A percentile compares a stretch with the other conserved stretches of the same genome.
These are phyloP conservation scores for Kalaharituber pfeilii DNA, from an alignment of 2,329 filamentous ascomycete genomes.

Conservation along the genomic window DNA sequence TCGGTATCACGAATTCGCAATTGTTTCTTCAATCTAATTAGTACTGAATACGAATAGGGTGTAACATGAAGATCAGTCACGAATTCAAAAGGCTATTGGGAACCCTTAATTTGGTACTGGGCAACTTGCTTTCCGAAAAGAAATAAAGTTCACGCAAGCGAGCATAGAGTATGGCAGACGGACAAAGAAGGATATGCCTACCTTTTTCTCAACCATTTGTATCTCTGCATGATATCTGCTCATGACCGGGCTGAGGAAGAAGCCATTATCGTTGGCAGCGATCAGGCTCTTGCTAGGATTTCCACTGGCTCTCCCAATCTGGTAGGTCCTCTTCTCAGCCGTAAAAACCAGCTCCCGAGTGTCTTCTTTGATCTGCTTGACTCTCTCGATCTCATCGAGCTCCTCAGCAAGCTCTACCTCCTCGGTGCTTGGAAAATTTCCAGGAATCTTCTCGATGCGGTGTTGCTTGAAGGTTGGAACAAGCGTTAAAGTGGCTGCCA, in stretches of 20 bases:
- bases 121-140: too few species aligned
- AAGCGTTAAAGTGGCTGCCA: not conserved
- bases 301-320: constrained; percentile 34
- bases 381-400: not conserved
- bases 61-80: too few species aligned
- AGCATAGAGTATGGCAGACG: too few species aligned
- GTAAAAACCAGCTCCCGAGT: constrained; percentile 24
- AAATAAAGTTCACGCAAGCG: too few species aligned
- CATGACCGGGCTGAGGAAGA: constrained; percentile 55
- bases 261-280: constrained; percentile 39
- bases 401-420: not conserved
- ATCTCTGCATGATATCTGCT: constrained; percentile 47
- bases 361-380: not conserved
- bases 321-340: constrained; percentile 22
- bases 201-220: constrained; percentile 15
- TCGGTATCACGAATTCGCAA: constrained; percentile 38
- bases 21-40: constrained; percentile 19
- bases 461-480: not conserved
- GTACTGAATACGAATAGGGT: too few species aligned
- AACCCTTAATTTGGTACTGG: too few species aligned
- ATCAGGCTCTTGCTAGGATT: constrained; percentile 26
- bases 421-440: not conserved
- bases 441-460: not conserved
- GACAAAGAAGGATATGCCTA: too few species aligned
- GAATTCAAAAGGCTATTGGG: too few species aligned